Evolutionary conservation across 179 eudicot genomes (phyloP), one percentile per base, ranked within the genome.

Genomic region (Carnegiea gigantea): DNA sequence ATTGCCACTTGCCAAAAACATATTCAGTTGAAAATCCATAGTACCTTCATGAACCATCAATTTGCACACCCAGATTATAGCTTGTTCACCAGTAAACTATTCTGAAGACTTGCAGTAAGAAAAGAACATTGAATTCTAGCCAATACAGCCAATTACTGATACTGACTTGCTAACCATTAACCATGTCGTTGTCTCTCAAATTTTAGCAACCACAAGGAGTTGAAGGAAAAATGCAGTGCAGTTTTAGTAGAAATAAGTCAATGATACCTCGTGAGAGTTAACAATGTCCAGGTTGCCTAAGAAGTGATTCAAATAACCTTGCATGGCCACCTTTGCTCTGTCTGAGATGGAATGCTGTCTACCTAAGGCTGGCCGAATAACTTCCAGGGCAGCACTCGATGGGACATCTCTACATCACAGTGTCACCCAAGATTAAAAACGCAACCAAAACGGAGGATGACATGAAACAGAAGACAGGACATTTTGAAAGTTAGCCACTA

Each of bases 281-380:
- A 97, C 99, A 86, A 95, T 92, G 82, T 93, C 95, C 85, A 95
- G 81, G 79, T 92, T 92, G 78, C 98, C 85, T 73, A 97, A 90
- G 84, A 97, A 95, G 75, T 95, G 97, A 92, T 91, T 97, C 82
- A 97, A 86, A 88, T 97, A 97, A 77, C 93, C 97, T 86, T 97
- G 98, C 99, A 97, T 97, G 30, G 98, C 98, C 78, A 85, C 89
- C 88, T 90, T 97, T 70, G 98, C 98, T 83, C 86, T 86, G 81
- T 97, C 98, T 33, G 98, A 88, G 83, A 97, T 90, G 23, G 98
- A 89, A 60, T 91, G 92, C 77, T 95, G 98, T 78, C 97, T 86
- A 79, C 95, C 94, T 77, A 97, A 86, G 46, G 97, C 90, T 65
- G 98, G 98, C 43, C 94, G 92, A 79, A 97, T 97, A 81, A 97